phyloP scores from a whole-genome alignment of 768 basidiomycete genomes.

The Trametes cubensis region DNA sequence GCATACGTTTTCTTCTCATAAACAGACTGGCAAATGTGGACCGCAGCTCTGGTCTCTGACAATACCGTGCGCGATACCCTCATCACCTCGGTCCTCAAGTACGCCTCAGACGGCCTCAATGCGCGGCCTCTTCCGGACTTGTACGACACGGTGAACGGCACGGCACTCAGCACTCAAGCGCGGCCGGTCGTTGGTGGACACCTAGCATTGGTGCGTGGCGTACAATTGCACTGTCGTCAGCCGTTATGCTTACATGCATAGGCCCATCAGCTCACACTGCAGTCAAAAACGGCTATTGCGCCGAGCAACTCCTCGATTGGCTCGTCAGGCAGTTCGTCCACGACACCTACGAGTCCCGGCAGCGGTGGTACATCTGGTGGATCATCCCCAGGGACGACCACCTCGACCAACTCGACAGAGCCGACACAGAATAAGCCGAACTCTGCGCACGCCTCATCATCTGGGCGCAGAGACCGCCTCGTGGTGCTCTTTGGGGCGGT shows the following conservation, averaged over 20 bases:
- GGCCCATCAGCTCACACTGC: background rate
- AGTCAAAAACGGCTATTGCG: background rate
- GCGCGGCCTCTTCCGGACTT: slow-evolving; percentile 47
- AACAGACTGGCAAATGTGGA: slow-evolving; percentile 45
- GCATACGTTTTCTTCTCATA: background rate
- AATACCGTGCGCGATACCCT: slow-evolving; percentile 38
- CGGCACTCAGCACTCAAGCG: slow-evolving; percentile 49
- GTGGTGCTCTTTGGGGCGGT: no score
- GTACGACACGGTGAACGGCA: slow-evolving; percentile 56
- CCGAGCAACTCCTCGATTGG: background rate
- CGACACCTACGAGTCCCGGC: background rate
- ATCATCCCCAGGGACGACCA: background rate
- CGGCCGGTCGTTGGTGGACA: slow-evolving; percentile 61
- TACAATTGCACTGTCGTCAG: no score
- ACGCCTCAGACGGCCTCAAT: slow-evolving; percentile 37
- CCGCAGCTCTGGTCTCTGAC: slow-evolving; percentile 37
- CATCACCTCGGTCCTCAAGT: slow-evolving; percentile 36
- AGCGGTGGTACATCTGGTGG: background rate
- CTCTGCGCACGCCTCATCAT: no score
- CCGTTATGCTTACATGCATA: no score
- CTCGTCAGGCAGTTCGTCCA: background rate
- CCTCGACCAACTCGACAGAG: no score
- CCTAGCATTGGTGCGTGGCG: slow-evolving; percentile 43
- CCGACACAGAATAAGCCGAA: no score
- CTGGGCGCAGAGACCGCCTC: no score